phyloP scores from a whole-genome alignment of 1,139 yeast species.

The Yarrowia galli region DNA sequence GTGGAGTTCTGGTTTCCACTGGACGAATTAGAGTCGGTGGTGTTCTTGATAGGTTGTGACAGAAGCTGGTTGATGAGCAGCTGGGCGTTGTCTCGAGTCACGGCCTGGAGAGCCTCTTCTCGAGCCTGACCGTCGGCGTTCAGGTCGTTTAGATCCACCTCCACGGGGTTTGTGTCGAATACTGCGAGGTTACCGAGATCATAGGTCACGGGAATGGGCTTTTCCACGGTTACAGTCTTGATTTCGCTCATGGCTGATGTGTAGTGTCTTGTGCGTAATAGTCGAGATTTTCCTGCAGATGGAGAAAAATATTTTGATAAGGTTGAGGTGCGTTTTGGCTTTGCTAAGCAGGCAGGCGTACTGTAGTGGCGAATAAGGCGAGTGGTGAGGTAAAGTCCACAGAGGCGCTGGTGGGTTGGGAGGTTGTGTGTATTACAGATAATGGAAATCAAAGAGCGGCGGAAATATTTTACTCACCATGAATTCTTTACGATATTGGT shows the following conservation, averaged over 20 bases:
- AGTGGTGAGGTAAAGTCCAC: too few species aligned
- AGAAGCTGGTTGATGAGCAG: conserved; percentile 86
- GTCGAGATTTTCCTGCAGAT: conserved; percentile 20
- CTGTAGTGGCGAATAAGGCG: too few species aligned
- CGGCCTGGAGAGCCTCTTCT: conserved; percentile 68
- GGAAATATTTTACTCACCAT: too few species aligned
- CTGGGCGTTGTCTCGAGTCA: conserved; percentile 94
- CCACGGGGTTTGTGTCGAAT: conserved; percentile 80
- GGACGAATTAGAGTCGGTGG: conserved; percentile 69
- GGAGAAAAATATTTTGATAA: conserved; percentile 25
- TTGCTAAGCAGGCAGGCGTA: not conserved
- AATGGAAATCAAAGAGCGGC: too few species aligned
- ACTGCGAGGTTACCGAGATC: conserved; percentile 90
- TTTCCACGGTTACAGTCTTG: conserved; percentile 61
- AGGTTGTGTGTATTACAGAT: too few species aligned
- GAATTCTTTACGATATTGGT: not conserved
- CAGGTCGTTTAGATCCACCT: conserved; percentile 65
- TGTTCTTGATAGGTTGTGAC: conserved; percentile 84
- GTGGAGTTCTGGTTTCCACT: conserved; percentile 72
- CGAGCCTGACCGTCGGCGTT: conserved; percentile 63
- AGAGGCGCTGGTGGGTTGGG: not conserved
- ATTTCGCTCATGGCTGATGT: conserved; percentile 16
- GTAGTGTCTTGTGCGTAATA: not conserved
- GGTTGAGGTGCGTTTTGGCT: not conserved
- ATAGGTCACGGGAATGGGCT: conserved; percentile 81